Evolutionary conservation across 352 stramenopile genomes (phyloP).

Genomic region (Pythium biforme): DNA sequence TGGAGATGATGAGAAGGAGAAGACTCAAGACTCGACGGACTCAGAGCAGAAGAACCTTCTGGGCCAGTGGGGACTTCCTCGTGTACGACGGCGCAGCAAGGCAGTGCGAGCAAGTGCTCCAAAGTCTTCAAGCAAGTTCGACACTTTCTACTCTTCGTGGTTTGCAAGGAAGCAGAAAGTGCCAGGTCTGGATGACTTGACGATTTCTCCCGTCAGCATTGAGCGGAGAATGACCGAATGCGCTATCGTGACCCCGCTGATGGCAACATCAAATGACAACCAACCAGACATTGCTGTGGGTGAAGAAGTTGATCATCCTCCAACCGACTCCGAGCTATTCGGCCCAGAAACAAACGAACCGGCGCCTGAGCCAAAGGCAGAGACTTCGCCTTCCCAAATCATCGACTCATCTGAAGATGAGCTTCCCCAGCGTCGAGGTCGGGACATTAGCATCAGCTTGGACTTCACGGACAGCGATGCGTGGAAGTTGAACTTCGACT

Average conservation of each 20-base stretch:
- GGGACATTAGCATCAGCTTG: constrained; percentile 68
- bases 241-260: constrained; percentile 14
- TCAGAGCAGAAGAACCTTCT: constrained; percentile 55
- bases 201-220: not conserved
- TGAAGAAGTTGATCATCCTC: not conserved
- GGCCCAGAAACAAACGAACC: constrained; percentile 13
- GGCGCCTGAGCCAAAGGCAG: constrained; percentile 11
- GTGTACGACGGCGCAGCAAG: constrained; percentile 37
- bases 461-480: constrained; percentile 69
- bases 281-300: not conserved
- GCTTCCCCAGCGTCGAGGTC: constrained; percentile 28
- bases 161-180: constrained; percentile 54
- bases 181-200: not conserved
- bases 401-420: constrained; percentile 37
- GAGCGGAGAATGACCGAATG: constrained; percentile 6
- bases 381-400: not conserved
- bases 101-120: constrained; percentile 43
- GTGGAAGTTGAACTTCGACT: constrained; percentile 73
- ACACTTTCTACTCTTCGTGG: constrained; percentile 75
- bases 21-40: constrained; percentile 16
- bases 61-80: constrained; percentile 73
- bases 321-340: constrained; percentile 2
- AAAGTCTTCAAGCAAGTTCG: constrained; percentile 50
- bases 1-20: constrained; percentile 24
- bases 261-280: not conserved